phyloP scores from a whole-genome alignment of 2,329 filamentous ascomycete genomes.

The Monosporascus sp. region DNA sequence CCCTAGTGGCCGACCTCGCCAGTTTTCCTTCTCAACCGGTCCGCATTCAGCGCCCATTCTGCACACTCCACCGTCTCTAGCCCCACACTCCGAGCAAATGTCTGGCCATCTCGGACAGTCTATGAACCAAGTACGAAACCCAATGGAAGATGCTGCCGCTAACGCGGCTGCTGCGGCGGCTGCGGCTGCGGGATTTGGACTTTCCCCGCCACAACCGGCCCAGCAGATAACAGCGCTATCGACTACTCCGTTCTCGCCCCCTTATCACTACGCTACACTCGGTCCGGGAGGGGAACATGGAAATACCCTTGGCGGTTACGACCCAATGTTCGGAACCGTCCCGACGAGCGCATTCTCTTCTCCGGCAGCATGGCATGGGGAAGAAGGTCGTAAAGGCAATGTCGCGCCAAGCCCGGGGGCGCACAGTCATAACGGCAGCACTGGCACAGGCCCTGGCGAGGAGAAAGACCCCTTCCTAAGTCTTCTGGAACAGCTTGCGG shows the following conservation, averaged over 20 bases:
- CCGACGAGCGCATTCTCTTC: conserved; percentile 49
- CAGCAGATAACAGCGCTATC: conserved; percentile 26
- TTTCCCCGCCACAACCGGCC: conserved; percentile 21
- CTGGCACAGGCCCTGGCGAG: conserved; percentile 42
- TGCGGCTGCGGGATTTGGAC: conserved; percentile 31
- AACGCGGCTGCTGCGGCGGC: conserved; percentile 30
- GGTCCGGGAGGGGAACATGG: conserved; percentile 25
- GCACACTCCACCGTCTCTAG: conserved; percentile 31
- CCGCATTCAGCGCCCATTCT: conserved; percentile 36
- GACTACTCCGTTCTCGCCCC: conserved; percentile 34
- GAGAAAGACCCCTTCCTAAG: conserved; percentile 80
- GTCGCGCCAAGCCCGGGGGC: conserved; percentile 38
- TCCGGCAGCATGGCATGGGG: conserved; percentile 44
- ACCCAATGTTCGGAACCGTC: conserved; percentile 55
- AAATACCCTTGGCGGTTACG: conserved; percentile 35
- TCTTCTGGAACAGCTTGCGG: conserved; percentile 73
- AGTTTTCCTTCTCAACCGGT: conserved; percentile 34
- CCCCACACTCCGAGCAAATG: conserved; percentile 27
- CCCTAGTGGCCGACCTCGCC: conserved; percentile 25
- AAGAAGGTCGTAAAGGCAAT: conserved; percentile 32
- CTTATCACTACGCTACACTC: conserved; percentile 36
- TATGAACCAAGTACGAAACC: conserved; percentile 27
- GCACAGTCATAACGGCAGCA: conserved; percentile 45
- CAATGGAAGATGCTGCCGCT: conserved; percentile 27
- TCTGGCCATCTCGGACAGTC: conserved; percentile 22